These are phyloP conservation scores for Candida tetrigidarum DNA, from an alignment of 1,139 yeast species.

Conservation along the genomic window DNA sequence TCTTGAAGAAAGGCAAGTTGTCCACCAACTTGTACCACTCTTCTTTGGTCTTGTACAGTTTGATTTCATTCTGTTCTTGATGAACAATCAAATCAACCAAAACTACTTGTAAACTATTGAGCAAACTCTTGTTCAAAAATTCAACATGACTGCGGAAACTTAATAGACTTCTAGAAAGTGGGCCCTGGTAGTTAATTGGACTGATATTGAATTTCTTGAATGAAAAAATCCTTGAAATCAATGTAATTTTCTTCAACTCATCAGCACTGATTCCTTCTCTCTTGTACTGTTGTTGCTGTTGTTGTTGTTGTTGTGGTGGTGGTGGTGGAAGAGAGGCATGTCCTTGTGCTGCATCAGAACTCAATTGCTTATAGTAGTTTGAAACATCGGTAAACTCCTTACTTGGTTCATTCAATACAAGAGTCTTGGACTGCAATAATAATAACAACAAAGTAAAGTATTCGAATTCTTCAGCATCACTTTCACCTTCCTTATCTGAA, in stretches of 20 bases:
- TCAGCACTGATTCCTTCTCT: slow-evolving; percentile 25
- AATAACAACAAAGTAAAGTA: slow-evolving; percentile 49
- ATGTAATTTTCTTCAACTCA: slow-evolving; percentile 41
- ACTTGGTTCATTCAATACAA: slow-evolving; percentile 33
- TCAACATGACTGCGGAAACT: slow-evolving; percentile 70
- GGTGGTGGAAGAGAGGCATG: slow-evolving; percentile 1
- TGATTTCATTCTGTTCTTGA: slow-evolving; percentile 53
- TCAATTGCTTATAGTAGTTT: slow-evolving; percentile 30
- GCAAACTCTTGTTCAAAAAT: slow-evolving; percentile 52
- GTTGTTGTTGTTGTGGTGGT: too few species aligned
- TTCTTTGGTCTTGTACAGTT: slow-evolving; percentile 37
- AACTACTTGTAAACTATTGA: slow-evolving; percentile 60
- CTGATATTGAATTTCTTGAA: slow-evolving; percentile 56
- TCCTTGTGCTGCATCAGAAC: slow-evolving; percentile 13
- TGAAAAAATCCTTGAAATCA: slow-evolving; percentile 63
- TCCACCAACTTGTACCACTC: slow-evolving; percentile 64
- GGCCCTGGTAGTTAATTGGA: slow-evolving; percentile 69
- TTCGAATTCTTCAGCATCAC: slow-evolving; percentile 34
- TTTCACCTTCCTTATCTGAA: slow-evolving; percentile 1
- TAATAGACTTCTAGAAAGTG: slow-evolving; percentile 65
- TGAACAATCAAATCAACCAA: slow-evolving; percentile 55
- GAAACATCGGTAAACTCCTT: slow-evolving; percentile 41
- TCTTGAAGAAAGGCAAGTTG: slow-evolving; percentile 63
- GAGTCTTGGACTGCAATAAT: slow-evolving; percentile 38
- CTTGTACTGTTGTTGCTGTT: too few species aligned